phyloP scores from a whole-genome alignment of 371 early-diverging fungal genomes.

The Basidiobolus heterosporus region DNA sequence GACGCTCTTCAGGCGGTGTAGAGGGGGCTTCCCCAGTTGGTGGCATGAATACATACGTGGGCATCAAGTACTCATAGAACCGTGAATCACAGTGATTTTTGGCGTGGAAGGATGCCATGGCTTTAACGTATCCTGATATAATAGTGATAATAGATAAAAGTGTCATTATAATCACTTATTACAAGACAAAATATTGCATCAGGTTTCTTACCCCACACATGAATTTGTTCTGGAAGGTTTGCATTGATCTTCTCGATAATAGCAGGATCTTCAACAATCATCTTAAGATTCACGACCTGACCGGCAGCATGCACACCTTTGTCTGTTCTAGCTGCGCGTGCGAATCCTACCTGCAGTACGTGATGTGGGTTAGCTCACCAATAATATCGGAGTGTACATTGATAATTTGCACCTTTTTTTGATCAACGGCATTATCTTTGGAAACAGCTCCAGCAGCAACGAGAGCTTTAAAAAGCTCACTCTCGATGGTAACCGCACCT shows the following conservation, averaged over 20 bases:
- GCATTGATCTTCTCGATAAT: slow-evolving; percentile 61
- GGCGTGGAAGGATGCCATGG: slow-evolving; percentile 72
- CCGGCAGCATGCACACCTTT: slow-evolving; percentile 99
- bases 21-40: slow-evolving; percentile 9
- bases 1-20: slow-evolving; percentile 8
- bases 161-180: background rate
- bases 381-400: no score
- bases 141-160: background rate
- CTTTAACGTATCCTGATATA: slow-evolving; percentile 43
- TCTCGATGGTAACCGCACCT: slow-evolving; percentile 57
- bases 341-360: slow-evolving; percentile 36
- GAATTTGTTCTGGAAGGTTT: slow-evolving; percentile 58
- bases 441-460: slow-evolving; percentile 58
- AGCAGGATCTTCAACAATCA: slow-evolving; percentile 54
- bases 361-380: background rate
- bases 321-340: slow-evolving; percentile 93
- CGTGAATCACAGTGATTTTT: slow-evolving; percentile 84
- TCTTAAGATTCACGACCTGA: slow-evolving; percentile 81
- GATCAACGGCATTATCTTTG: slow-evolving; percentile 50
- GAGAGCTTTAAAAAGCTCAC: slow-evolving; percentile 61
- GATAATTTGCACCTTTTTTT: slow-evolving; percentile 65
- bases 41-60: slow-evolving; percentile 68
- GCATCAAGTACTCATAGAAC: slow-evolving; percentile 94
- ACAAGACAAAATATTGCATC: background rate
- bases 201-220: slow-evolving; percentile 55